Base-by-base conservation (phyloP, 495 filamentous ascomycete genomes). In the Parathielavia hyrcaniae region DNA sequence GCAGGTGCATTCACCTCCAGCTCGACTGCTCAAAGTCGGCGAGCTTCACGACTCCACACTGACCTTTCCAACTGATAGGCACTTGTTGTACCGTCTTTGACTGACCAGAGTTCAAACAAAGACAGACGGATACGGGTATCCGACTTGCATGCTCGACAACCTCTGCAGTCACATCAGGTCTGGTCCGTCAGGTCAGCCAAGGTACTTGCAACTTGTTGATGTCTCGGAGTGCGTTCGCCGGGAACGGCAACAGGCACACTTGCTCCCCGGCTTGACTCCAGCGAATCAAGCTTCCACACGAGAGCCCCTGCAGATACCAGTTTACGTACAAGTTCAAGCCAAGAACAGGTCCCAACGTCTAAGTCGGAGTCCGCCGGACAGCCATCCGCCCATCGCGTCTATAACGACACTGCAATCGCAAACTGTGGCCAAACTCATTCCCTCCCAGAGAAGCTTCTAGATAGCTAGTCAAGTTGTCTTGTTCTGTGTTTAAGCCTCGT, bases 201-300 rank as follows among this genome's bases (percentile, higher is more conserved):
- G 26, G 26, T 30, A 30, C 26, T 30, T 19, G 16, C 39, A 13
- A 8, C 13, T 7, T 41, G 35, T 23, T 40, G 48, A 38, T 59
- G 57, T 59, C 57, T 59, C 57, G 57, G 50, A 59, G 20, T 16
- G 16, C 30, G 50, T 22, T 22, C 23, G n/a, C n/a, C n/a, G n/a
- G 38, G 43, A 56, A 26, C 39, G 32, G 39, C 30, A 34, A 48
- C 23, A 20, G 17, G 14, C 51, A 43, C 40, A 47, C 32, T 12
- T 13, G 44, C 36, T 45, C 11, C 51, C 48, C 58, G 36, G 40
- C 14, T n/a, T 7, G 26, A 0, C 13, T 14, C 3, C 43, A 40
- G 44, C 55, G 60, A 62, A 58, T 62, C 60, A 62, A 58, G 60
- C 55, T 58, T 16, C 49, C 20, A 55, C 55, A 58, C 55, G 55